Evolutionary conservation across 2,329 filamentous ascomycete genomes (phyloP).

Genomic region (Domatiomyces globalis): DNA sequence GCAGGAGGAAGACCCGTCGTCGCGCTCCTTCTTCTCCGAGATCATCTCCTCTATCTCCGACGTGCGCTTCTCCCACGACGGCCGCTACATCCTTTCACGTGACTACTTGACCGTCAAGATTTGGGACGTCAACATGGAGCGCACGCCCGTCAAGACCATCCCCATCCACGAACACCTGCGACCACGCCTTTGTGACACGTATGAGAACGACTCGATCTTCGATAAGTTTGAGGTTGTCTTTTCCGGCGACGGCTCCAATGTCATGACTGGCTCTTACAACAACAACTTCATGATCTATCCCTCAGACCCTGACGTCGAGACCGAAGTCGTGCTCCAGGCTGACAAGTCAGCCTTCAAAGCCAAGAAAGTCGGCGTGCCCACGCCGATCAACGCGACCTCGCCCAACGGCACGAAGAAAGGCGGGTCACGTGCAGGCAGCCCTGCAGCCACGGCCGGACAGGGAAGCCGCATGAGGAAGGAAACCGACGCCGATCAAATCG

Average conservation of each 20-base stretch:
- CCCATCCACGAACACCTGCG: conserved; percentile 95
- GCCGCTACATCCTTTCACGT: conserved; percentile 89
- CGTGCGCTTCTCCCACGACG: conserved; percentile 83
- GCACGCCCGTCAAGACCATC: conserved; percentile 93
- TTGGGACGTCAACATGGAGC: conserved; percentile 99
- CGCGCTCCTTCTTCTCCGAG: conserved; percentile 97
- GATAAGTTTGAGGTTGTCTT: conserved; percentile 99
- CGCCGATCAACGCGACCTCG: conserved; percentile 79
- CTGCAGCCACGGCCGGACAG: conserved; percentile 60
- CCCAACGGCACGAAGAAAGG: conserved; percentile 66
- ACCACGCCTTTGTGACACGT: conserved; percentile 89
- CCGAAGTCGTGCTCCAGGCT: conserved; percentile 90
- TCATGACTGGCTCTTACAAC: conserved; percentile 99
- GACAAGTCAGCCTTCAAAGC: conserved; percentile 99
- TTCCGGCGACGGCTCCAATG: conserved; percentile 93
- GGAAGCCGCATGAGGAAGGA: conserved; percentile 96
- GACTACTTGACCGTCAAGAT: conserved; percentile 99
- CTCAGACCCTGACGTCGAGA: conserved; percentile 87
- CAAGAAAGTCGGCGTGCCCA: conserved; percentile 97
- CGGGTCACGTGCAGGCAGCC: conserved; percentile 74
- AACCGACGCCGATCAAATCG: conserved; percentile 97
- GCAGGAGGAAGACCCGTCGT: conserved; percentile 92
- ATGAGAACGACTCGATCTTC: conserved; percentile 98
- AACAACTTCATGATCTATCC: conserved; percentile 99
- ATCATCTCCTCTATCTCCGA: conserved; percentile 99